These are phyloP conservation scores for Cladosporium sp. DNA, from an alignment of 2,329 filamentous ascomycete genomes.

Conservation along the genomic window DNA sequence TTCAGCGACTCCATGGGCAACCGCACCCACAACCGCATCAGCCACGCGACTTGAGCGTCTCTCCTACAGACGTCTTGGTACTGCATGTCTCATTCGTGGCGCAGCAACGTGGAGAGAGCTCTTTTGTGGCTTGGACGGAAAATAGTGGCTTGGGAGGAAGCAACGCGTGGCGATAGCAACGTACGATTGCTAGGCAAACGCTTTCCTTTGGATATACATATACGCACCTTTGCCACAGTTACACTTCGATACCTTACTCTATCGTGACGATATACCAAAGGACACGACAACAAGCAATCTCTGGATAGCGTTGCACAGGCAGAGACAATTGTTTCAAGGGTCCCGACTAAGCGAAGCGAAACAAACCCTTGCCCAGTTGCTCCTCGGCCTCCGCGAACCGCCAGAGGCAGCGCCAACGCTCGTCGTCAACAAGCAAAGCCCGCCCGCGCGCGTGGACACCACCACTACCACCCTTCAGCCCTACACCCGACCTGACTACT, in stretches of 20 bases:
- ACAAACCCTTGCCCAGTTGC: background rate
- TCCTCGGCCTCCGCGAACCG: background rate
- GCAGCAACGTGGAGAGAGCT: slow-evolving; percentile 5
- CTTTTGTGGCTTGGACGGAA: background rate
- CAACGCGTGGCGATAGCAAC: slow-evolving; percentile 1
- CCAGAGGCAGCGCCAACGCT: background rate
- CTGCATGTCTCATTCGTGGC: background rate
- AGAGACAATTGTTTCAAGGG: slow-evolving; percentile 2
- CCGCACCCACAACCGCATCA: background rate
- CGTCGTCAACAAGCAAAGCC: slow-evolving; percentile 1
- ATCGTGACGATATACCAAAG: background rate
- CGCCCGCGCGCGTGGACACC: background rate
- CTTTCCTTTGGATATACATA: background rate
- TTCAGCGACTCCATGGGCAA: background rate
- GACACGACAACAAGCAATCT: background rate
- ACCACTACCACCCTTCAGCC: background rate
- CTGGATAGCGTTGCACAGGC: background rate
- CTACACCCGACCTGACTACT: background rate
- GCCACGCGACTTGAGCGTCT: background rate
- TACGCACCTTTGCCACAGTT: background rate
- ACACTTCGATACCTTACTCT: too few species aligned
- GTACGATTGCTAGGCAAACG: slow-evolving; percentile 4
- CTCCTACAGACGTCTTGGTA: background rate
- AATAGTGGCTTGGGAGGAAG: background rate
- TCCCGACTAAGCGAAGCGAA: background rate